Base-by-base conservation (phyloP, 2,329 filamentous ascomycete species). In the Westerdykella sp. region DNA sequence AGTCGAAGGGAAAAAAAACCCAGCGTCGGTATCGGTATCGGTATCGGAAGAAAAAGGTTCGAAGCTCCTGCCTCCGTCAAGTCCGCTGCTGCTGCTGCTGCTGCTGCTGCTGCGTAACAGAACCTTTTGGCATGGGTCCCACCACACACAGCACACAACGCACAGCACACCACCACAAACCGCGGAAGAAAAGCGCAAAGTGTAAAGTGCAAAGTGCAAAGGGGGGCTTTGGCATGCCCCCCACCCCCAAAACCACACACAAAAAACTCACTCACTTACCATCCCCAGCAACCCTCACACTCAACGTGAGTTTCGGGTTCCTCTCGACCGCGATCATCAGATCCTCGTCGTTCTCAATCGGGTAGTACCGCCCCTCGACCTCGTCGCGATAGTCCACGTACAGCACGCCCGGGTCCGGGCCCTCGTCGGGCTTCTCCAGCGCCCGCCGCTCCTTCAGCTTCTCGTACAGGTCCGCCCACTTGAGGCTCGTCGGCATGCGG, bases 341-440 rank as follows among this genome's bases (percentile, higher is more conserved):
- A 63, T 96, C 89, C 49, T 84, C 78, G 62, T 96, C 83, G 66
- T 80, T 89, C 60, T 86, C 73, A 50, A 97, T 73, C 31, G 80
- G 81, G 34, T 84, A 81, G 66, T 84, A 86, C 50, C 85, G 80
- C 21, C 84, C 84, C 4, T 83, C 85, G 25, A 78, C 73, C 64
- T 96, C 90, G 53, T 96, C 90, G 65, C 87, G 84, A 72, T 95
- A 96, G 54, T 83, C 87, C 18, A 96, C 77, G 48, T 85, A 76
- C 22, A 96, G 77, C 16, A 84, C 78, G n/a, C 87, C 82, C 9
- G 79, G 73, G 11, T 73, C 70, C n/a, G n/a, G n/a, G 0, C 73
- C 74, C 40, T 67, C 59, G 6, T 56, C 59, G 6, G 65, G 65
- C 40, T 66, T 68, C 48, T 75, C 72, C 36, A 95, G 77, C 70